phyloP scores from a whole-genome alignment of 2,329 filamentous ascomycete species.

The Zymoseptoria tritici region DNA sequence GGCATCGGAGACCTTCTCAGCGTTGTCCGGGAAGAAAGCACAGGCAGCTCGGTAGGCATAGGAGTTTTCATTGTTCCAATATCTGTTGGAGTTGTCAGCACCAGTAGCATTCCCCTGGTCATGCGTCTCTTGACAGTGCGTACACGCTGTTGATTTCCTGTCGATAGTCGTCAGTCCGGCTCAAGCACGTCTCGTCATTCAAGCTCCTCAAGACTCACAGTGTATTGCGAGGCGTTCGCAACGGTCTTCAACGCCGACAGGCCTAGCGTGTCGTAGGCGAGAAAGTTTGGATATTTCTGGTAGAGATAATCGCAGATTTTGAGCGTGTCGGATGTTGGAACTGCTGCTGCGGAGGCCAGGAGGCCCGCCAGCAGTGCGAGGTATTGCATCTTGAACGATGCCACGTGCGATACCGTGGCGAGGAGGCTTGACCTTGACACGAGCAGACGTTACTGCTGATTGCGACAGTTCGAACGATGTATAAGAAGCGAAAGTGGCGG shows the following conservation, averaged over 20 bases:
- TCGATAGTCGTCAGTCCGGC: not conserved
- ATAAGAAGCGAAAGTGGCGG: not conserved
- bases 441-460: too few relatives aligned
- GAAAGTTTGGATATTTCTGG: slow-evolving; percentile 14
- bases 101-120: too few relatives aligned
- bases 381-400: slow-evolving; percentile 2
- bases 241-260: slow-evolving; percentile 6
- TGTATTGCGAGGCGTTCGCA: slow-evolving; percentile 12
- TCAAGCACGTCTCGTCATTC: not conserved
- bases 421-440: not conserved
- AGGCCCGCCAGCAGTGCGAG: slow-evolving; percentile 3
- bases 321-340: slow-evolving; percentile 9
- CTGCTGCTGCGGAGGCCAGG: slow-evolving; percentile 6
- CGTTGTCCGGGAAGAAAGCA: slow-evolving; percentile 39
- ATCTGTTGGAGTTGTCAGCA: not conserved
- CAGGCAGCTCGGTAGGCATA: slow-evolving; percentile 16
- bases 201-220: not conserved
- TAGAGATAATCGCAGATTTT: slow-evolving; percentile 18
- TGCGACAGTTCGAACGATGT: too few relatives aligned
- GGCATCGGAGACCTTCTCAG: slow-evolving; percentile 47
- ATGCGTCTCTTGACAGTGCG: too few relatives aligned
- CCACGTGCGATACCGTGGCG: not conserved
- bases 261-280: slow-evolving; percentile 16
- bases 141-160: slow-evolving; percentile 11
- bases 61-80: slow-evolving; percentile 20